A percentile compares a stretch with the other conserved stretches of the same genome.
Conservation (phyloP, 306 rosid species). For the Canavalia gladiata region DNA sequence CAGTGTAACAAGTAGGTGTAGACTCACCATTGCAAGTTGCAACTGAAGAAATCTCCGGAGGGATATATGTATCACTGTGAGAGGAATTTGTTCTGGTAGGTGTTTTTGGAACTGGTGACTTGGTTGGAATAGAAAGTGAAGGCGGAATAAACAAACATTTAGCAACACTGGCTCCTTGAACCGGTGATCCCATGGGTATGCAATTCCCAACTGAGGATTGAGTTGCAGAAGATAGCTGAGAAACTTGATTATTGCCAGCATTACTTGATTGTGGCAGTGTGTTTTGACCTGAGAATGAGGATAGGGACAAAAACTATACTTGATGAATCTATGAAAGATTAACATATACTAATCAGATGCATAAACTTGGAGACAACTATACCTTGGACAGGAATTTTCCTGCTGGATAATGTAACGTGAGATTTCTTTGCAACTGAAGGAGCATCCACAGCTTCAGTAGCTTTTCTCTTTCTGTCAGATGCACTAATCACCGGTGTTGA, state of each 20-base stretch:
- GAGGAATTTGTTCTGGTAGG: constrained; percentile 66
- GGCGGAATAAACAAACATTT: constrained; percentile 82
- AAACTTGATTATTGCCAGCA: constrained; percentile 48
- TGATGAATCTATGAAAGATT: not conserved
- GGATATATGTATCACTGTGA: constrained; percentile 61
- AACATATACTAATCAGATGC: constrained; percentile 22
- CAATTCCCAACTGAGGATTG: constrained; percentile 54
- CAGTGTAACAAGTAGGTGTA: constrained; percentile 67
- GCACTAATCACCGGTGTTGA: constrained; percentile 50
- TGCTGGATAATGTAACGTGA: constrained; percentile 51
- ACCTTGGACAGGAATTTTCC: constrained; percentile 57
- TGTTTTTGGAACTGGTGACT: constrained; percentile 65
- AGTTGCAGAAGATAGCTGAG: constrained; percentile 48
- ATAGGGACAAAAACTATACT: not conserved
- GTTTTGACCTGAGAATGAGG: constrained; percentile 52
- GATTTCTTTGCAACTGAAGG: constrained; percentile 68
- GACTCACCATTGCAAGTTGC: constrained; percentile 58
- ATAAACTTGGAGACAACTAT: constrained; percentile 12
- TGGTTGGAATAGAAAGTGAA: constrained; percentile 52
- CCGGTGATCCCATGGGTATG: constrained; percentile 49
- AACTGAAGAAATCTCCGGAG: constrained; percentile 58
- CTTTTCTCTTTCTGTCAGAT: constrained; percentile 66
- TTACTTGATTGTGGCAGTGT: constrained; percentile 47
- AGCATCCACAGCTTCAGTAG: constrained; percentile 36
- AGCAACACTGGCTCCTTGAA: constrained; percentile 70